Percentiles rank a stretch among this genome's conserved stretches.
Conservation (phyloP, 2,329 filamentous ascomycete genomes). For the Pochonia chlamydosporia region DNA sequence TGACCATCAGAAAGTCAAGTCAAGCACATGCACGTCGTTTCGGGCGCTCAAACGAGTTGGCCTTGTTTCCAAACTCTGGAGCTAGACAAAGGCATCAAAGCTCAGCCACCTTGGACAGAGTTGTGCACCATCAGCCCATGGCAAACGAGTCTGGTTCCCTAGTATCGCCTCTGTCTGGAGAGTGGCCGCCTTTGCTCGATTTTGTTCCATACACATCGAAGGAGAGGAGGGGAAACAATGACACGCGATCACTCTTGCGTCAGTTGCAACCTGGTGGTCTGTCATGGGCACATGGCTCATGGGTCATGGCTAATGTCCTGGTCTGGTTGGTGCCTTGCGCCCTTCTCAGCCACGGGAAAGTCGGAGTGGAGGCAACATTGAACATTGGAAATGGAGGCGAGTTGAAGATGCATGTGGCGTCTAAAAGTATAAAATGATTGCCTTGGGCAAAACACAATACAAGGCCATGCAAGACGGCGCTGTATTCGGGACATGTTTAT, state of each 20-base stretch:
- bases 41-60: background rate
- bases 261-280: conserved; percentile 5
- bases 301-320: too few relatives aligned
- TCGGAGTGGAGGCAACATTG: too few relatives aligned
- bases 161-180: conserved; percentile 19
- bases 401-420: too few relatives aligned
- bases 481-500: too few relatives aligned
- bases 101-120: background rate
- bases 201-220: conserved; percentile 30
- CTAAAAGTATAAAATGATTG: too few relatives aligned
- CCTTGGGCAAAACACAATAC: too few relatives aligned
- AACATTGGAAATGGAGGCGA: too few relatives aligned
- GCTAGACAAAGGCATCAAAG: too few relatives aligned
- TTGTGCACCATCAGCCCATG: background rate
- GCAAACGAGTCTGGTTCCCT: background rate
- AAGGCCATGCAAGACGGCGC: too few relatives aligned
- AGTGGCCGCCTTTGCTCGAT: conserved; percentile 32
- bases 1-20: background rate
- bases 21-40: background rate
- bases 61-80: background rate
- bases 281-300: too few relatives aligned
- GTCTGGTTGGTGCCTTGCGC: too few relatives aligned
- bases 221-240: background rate
- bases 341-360: too few relatives aligned
- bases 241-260: conserved; percentile 12